A percentile compares a stretch with the other conserved stretches of the same genome.
These are phyloP conservation scores for Pseudozyma pruni DNA, from an alignment of 1,284 basidiomycete species.

Conservation along the genomic window DNA sequence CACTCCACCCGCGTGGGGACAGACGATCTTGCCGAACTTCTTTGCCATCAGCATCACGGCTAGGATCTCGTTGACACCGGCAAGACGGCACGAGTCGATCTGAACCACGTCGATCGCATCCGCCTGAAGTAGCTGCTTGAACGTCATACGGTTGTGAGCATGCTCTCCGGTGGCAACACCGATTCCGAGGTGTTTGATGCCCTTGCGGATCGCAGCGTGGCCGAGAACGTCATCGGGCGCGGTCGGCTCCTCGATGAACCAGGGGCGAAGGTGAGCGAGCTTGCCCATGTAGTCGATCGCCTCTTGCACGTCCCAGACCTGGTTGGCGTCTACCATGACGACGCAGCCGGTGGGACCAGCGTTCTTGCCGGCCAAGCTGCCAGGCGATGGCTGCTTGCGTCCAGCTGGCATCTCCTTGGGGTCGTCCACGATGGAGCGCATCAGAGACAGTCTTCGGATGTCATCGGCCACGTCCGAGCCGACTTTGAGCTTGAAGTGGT, in stretches of 20 bases:
- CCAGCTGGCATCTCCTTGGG: conserved; percentile 52
- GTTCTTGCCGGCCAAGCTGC: conserved; percentile 76
- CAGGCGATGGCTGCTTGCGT: conserved; percentile 24
- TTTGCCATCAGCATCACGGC: conserved; percentile 93
- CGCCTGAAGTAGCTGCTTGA: conserved; percentile 93
- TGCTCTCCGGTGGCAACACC: conserved; percentile 96
- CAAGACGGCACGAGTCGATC: conserved; percentile 92
- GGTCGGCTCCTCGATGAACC: conserved; percentile 75
- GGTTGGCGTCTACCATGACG: conserved; percentile 96
- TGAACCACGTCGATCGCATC: conserved; percentile 95
- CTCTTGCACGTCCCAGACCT: conserved; percentile 93
- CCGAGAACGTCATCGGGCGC: conserved; percentile 67
- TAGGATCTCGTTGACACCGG: conserved; percentile 91
- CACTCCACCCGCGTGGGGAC: conserved; percentile 94
- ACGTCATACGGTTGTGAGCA: conserved; percentile 91
- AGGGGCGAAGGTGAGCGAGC: conserved; percentile 85
- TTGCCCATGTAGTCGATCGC: conserved; percentile 90
- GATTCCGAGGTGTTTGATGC: conserved; percentile 82
- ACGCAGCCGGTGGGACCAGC: conserved; percentile 92
- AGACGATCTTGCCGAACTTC: conserved; percentile 76
- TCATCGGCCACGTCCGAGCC: conserved; percentile 84
- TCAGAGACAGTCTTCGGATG: conserved; percentile 84
- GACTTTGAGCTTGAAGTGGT: conserved; percentile 79
- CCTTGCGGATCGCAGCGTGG: conserved; percentile 82
- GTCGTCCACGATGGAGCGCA: conserved; percentile 88